Conservation (phyloP, 306 rosid genomes). For the Inga oerstediana region DNA sequence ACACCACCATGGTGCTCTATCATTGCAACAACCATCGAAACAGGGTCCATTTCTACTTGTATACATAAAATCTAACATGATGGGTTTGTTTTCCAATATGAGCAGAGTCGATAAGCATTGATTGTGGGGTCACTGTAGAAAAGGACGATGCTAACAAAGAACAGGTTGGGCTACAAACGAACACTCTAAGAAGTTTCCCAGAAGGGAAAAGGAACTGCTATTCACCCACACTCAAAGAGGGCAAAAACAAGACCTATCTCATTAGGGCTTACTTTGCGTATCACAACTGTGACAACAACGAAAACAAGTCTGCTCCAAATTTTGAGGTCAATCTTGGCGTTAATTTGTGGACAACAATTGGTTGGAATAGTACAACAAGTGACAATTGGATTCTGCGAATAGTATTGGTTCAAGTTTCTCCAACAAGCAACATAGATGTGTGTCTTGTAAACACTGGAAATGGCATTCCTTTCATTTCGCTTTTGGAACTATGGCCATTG, state of each 20-base stretch:
- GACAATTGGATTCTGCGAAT: too few species aligned
- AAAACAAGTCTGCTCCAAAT: neutral
- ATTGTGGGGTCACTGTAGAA: too few species aligned
- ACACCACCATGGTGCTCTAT: too few species aligned
- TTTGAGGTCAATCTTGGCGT: neutral
- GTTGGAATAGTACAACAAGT: too few species aligned
- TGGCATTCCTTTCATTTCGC: neutral
- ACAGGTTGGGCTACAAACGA: neutral
- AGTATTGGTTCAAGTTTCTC: neutral
- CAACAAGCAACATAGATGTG: neutral
- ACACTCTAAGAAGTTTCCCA: conserved; percentile 47
- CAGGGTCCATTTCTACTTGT: too few species aligned
- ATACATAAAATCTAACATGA: too few species aligned
- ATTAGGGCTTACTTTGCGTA: conserved; percentile 34
- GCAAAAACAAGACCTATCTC: conserved; percentile 32
- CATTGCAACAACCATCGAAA: too few species aligned
- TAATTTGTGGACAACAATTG: neutral
- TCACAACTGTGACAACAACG: too few species aligned
- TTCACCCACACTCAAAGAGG: conserved; percentile 32
- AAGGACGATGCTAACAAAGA: too few species aligned
- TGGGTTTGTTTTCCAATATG: too few species aligned
- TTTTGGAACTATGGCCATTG: neutral
- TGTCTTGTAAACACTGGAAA: neutral
- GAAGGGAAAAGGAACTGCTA: conserved; percentile 48
- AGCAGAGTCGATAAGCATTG: too few species aligned